phyloP scores from a whole-genome alignment of 2,329 filamentous ascomycete species.

The Fusarium sublunatum region DNA sequence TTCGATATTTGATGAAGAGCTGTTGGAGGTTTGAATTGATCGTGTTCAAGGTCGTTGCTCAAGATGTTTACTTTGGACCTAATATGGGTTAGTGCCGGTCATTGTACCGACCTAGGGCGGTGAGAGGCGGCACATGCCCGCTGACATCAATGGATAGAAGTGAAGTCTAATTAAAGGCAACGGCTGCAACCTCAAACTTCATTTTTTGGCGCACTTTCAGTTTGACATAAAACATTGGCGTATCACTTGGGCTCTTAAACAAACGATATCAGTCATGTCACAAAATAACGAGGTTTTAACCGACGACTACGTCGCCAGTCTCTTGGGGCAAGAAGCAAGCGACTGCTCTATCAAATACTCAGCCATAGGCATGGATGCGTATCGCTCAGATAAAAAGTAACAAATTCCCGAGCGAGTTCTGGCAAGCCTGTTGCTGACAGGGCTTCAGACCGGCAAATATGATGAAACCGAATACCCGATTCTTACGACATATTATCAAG shows the following conservation, averaged over 20 bases:
- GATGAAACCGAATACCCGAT: constrained; percentile 91
- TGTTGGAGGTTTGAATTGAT: constrained; percentile 2
- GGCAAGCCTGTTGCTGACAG: constrained; percentile 35
- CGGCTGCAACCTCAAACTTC: constrained; percentile 8
- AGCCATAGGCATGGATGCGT: constrained; percentile 77
- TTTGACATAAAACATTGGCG: constrained; percentile 4
- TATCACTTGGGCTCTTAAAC: constrained; percentile 4
- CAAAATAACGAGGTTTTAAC: constrained; percentile 66
- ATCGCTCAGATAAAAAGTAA: constrained; percentile 62
- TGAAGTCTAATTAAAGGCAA: background rate
- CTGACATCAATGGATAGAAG: constrained; percentile 28
- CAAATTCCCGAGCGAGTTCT: constrained; percentile 17
- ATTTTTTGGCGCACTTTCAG: constrained; percentile 17
- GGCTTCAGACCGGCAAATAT: constrained; percentile 68
- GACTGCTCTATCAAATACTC: constrained; percentile 80
- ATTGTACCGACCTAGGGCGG: constrained; percentile 28
- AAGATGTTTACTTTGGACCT: constrained; percentile 56
- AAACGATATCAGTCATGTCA: constrained; percentile 48
- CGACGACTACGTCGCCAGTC: constrained; percentile 81
- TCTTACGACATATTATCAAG: constrained; percentile 87
- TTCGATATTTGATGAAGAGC: background rate
- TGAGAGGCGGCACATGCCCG: constrained; percentile 34
- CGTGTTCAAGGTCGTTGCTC: constrained; percentile 13
- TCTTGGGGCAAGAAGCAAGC: constrained; percentile 84
- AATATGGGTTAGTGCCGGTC: constrained; percentile 44